A percentile compares a stretch with the other conserved stretches of the same genome.
These are phyloP conservation scores for Cercospora citrullina DNA, from an alignment of 2,329 filamentous ascomycete genomes.

Conservation along the genomic window DNA sequence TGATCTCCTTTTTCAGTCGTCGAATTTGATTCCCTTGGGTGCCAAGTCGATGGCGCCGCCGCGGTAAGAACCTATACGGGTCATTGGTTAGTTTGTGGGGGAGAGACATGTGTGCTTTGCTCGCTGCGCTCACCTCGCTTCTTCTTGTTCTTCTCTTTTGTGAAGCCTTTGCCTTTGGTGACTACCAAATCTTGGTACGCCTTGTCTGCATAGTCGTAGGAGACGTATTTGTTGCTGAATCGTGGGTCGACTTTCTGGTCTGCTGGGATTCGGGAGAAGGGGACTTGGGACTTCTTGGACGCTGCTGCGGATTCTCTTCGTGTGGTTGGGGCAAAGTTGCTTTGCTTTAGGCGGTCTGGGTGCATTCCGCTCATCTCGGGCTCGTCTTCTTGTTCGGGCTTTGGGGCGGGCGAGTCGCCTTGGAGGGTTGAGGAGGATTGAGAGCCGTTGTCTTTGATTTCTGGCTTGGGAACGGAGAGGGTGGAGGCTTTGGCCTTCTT, in stretches of 20 bases:
- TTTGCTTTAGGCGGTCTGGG: constrained; percentile 38
- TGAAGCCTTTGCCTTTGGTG: constrained; percentile 94
- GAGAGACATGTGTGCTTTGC: not conserved
- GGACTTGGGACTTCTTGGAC: constrained; percentile 61
- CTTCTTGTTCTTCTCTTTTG: constrained; percentile 98
- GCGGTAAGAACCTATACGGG: constrained; percentile 73
- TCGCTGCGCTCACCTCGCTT: constrained; percentile 39
- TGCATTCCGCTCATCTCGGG: constrained; percentile 43
- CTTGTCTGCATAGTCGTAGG: constrained; percentile 83
- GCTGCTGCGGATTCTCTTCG: constrained; percentile 34
- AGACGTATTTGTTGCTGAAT: constrained; percentile 79
- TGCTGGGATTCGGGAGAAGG: constrained; percentile 75
- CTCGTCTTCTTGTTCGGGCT: constrained; percentile 32
- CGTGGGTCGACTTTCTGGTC: constrained; percentile 66
- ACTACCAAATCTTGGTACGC: constrained; percentile 86
- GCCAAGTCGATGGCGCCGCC: constrained; percentile 84
- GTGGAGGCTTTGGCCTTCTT: constrained; percentile 19
- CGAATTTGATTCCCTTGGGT: constrained; percentile 90
- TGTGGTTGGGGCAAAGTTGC: constrained; percentile 17
- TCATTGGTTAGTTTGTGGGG: constrained; percentile 58
- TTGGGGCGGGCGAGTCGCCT: constrained; percentile 22
- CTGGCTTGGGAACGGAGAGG: not conserved
- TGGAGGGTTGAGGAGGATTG: constrained; percentile 38
- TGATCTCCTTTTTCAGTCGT: constrained; percentile 59
- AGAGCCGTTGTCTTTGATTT: constrained; percentile 21